Evolutionary conservation across 2,329 filamentous ascomycete genomes (phyloP).

Genomic region (Ceratocystis eucalypticola): DNA sequence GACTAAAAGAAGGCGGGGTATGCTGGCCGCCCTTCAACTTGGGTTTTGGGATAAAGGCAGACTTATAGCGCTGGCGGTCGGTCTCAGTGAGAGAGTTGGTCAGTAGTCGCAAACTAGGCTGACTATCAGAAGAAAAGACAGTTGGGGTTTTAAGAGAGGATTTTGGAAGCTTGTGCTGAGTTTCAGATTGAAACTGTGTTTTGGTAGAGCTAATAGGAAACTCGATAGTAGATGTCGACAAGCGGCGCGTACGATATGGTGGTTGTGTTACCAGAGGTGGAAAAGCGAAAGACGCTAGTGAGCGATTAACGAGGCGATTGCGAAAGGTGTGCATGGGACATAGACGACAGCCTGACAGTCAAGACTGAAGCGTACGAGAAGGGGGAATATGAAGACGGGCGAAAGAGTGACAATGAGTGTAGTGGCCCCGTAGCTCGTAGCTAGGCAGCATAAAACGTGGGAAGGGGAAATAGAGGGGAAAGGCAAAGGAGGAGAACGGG

Average conservation of each 20-base stretch:
- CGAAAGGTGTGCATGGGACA: background rate
- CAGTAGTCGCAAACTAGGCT: background rate
- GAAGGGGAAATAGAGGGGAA: background rate
- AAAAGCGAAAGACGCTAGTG: background rate
- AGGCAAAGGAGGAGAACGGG: background rate
- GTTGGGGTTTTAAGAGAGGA: background rate
- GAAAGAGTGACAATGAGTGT: background rate
- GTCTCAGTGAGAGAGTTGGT: background rate
- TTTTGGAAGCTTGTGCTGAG: background rate
- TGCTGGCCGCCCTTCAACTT: background rate
- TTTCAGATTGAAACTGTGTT: background rate
- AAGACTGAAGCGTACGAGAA: background rate
- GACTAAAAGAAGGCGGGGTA: background rate
- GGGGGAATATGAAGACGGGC: background rate
- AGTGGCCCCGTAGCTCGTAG: background rate
- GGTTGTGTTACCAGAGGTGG: background rate
- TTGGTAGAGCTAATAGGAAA: background rate
- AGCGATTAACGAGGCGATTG: background rate
- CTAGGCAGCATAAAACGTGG: background rate
- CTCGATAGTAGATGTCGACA: background rate
- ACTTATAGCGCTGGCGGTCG: background rate
- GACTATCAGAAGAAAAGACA: background rate
- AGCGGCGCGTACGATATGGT: background rate
- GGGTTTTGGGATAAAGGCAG: background rate
- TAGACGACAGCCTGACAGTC: background rate